Evolutionary conservation across 352 stramenopile genomes (phyloP).

Genomic region (Pythium folliculosum): DNA sequence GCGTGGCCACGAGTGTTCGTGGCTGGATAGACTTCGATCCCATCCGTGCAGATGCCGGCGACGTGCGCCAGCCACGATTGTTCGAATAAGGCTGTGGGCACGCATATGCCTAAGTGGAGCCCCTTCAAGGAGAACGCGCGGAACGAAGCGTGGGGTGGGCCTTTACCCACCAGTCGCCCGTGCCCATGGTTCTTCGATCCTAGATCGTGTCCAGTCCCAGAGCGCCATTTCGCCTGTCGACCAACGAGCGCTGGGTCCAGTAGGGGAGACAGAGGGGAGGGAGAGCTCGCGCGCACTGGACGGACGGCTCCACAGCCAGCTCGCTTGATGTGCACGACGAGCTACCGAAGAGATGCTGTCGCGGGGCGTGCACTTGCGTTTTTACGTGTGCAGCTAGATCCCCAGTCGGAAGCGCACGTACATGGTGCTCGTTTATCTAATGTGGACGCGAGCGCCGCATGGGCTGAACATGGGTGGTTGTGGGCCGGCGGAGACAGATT

Average conservation of each 20-base stretch:
- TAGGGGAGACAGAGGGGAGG: too few species aligned
- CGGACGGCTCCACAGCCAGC: neutral
- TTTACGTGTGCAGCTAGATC: neutral
- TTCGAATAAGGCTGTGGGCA: neutral
- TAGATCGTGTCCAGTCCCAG: neutral
- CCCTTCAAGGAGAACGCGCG: neutral
- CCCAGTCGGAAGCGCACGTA: neutral
- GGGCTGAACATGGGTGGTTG: neutral
- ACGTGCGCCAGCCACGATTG: neutral
- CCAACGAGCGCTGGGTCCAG: neutral
- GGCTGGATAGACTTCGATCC: constrained; percentile 1
- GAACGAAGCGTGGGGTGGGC: neutral
- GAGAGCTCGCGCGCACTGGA: too few species aligned
- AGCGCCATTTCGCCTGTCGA: neutral
- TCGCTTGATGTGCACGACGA: neutral
- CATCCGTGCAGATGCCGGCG: neutral
- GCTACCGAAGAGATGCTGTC: neutral
- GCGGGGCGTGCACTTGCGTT: neutral
- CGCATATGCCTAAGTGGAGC: neutral
- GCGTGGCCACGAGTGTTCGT: neutral
- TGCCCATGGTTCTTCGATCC: too few species aligned
- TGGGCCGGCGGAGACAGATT: too few species aligned
- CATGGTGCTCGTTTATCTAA: too few species aligned
- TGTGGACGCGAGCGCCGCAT: neutral
- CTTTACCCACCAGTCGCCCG: too few species aligned